Conservation (phyloP, 2,329 filamentous ascomycete species). For the Aspergillus hiratsukae region DNA sequence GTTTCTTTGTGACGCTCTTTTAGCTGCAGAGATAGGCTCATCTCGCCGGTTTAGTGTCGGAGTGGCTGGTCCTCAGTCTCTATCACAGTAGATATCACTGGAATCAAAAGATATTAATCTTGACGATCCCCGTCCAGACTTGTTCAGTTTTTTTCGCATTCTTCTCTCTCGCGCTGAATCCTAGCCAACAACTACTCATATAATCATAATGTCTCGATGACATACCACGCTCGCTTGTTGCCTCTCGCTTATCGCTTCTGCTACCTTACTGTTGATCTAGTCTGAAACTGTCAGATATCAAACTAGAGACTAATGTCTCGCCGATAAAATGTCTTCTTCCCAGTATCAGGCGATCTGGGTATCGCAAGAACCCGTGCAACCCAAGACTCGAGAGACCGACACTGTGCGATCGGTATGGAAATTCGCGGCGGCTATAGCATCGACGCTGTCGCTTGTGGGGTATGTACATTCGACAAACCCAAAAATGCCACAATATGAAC, state of each 20-base stretch:
- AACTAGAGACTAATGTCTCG: not conserved
- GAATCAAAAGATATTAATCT: not conserved
- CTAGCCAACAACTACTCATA: not conserved
- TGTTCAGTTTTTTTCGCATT: not conserved
- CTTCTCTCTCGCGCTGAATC: not conserved
- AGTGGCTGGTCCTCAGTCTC: not conserved
- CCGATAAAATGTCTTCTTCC: not conserved
- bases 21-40: not conserved
- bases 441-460: slow-evolving; percentile 21
- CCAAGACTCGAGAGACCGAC: not conserved
- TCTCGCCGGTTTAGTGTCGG: not conserved
- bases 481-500: not conserved
- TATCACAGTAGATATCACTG: not conserved
- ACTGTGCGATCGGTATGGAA: not conserved
- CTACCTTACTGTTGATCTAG: not conserved
- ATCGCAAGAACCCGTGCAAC: not conserved
- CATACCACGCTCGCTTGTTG: not conserved
- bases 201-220: not conserved
- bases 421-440: not conserved
- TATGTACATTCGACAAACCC: slow-evolving; percentile 15
- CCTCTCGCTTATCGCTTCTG: not conserved
- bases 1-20: not conserved
- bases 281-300: not conserved
- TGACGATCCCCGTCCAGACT: not conserved
- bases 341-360: not conserved